These are phyloP conservation scores for Elaphomyces granulatus DNA, from an alignment of 495 filamentous ascomycete species.

Conservation along the genomic window DNA sequence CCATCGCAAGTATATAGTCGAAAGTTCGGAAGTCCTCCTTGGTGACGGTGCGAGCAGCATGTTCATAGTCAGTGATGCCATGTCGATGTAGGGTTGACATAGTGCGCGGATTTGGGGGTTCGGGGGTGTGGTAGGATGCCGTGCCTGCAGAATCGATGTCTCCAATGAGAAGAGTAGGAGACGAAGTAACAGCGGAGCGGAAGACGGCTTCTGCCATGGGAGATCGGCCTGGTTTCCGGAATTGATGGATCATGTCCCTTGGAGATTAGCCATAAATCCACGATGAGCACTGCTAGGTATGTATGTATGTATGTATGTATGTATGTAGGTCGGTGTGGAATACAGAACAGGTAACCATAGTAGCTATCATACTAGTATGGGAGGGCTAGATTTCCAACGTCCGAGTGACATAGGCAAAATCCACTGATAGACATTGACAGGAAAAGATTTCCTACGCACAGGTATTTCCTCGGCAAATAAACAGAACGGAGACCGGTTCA, in stretches of 20 bases:
- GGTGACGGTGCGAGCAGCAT: conserved; percentile 61
- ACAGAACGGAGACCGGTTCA: conserved; percentile 63
- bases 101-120: conserved; percentile 66
- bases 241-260: too few relatives aligned
- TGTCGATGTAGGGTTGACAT: conserved; percentile 63
- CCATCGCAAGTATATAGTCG: conserved; percentile 93
- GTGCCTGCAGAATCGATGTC: conserved; percentile 84
- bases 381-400: background rate
- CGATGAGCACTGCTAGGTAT: background rate
- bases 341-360: background rate
- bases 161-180: conserved; percentile 38
- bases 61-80: conserved; percentile 60
- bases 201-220: conserved; percentile 96
- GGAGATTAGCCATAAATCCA: too few relatives aligned
- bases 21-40: conserved; percentile 63
- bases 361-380: background rate
- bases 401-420: background rate
- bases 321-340: too few relatives aligned
- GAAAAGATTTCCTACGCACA: conserved; percentile 43
- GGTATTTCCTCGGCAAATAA: conserved; percentile 95
- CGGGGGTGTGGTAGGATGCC: conserved; percentile 57
- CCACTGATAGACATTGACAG: too few relatives aligned
- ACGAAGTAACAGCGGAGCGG: conserved; percentile 37
- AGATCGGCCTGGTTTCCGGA: conserved; percentile 38
- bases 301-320: background rate